Conservation (phyloP, 768 basidiomycete genomes). For the Lyophyllum decastes region DNA sequence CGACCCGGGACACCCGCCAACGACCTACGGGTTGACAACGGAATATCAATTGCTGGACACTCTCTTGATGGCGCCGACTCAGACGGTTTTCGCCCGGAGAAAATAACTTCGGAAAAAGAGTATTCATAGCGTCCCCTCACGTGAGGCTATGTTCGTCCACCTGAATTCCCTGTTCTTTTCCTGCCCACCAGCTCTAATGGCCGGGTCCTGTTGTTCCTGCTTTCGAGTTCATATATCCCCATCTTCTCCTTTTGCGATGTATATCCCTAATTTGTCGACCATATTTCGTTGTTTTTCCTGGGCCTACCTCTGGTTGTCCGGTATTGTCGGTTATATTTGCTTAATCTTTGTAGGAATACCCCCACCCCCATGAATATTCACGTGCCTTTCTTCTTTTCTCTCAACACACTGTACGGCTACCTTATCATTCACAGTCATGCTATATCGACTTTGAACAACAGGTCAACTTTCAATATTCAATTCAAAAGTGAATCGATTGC, state of each 20-base stretch:
- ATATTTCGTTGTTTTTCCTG: slow-evolving; percentile 1
- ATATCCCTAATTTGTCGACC: slow-evolving; percentile 4
- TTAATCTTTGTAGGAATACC: slow-evolving; percentile 24
- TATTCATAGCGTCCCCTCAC: slow-evolving; percentile 41
- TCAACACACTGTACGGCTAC: slow-evolving; percentile 2
- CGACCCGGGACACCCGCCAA: slow-evolving; percentile 72
- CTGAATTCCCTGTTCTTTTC: background rate
- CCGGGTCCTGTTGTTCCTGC: background rate
- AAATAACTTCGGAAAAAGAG: slow-evolving; percentile 47
- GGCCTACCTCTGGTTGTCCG: slow-evolving; percentile 16
- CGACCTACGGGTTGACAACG: slow-evolving; percentile 47
- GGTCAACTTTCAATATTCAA: too few relatives aligned
- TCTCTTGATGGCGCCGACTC: slow-evolving; percentile 42
- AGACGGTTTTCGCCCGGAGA: slow-evolving; percentile 41
- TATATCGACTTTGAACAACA: background rate
- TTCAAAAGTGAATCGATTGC: too few relatives aligned
- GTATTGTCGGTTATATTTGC: slow-evolving; percentile 19
- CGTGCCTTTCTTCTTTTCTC: slow-evolving; percentile 9
- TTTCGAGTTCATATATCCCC: slow-evolving; percentile 11
- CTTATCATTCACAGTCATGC: background rate
- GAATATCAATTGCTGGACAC: slow-evolving; percentile 38
- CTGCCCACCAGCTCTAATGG: slow-evolving; percentile 1
- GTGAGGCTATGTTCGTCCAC: too few relatives aligned
- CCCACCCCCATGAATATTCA: slow-evolving; percentile 11
- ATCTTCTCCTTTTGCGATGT: slow-evolving; percentile 12